Conservation (phyloP, 768 basidiomycete species). For the Auriscalpium microsporum region DNA sequence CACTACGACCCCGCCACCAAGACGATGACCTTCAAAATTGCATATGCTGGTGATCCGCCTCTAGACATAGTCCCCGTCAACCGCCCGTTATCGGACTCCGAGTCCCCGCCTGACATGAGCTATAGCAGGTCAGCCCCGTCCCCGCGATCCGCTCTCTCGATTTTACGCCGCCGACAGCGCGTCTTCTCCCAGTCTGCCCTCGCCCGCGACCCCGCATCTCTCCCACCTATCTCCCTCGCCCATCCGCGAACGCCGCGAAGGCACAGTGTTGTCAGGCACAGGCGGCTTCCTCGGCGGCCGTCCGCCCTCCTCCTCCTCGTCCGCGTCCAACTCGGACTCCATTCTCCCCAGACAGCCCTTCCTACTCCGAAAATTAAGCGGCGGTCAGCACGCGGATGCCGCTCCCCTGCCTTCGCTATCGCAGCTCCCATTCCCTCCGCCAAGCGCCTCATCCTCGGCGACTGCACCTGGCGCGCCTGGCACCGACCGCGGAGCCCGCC, state of each 20-base stretch:
- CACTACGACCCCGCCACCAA: background rate
- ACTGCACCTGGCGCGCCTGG: background rate
- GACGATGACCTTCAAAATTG: background rate
- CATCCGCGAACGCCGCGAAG: background rate
- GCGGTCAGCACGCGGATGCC: background rate
- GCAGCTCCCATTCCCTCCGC: background rate
- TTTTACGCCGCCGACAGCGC: conserved; percentile 22
- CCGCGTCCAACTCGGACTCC: background rate
- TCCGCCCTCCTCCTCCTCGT: background rate
- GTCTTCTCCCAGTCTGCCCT: conserved; percentile 63
- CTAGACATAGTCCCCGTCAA: background rate
- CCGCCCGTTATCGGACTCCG: background rate
- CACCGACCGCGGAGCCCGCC: background rate
- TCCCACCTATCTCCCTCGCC: background rate
- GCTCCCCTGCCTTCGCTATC: background rate
- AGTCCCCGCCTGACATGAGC: background rate
- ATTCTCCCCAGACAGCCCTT: background rate
- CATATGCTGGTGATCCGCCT: background rate
- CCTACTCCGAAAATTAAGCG: conserved; percentile 5
- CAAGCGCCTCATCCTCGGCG: background rate
- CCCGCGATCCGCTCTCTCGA: background rate
- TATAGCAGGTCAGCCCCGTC: background rate
- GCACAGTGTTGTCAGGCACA: background rate
- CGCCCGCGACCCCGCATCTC: background rate
- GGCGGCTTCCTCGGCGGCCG: background rate